phyloP scores from a whole-genome alignment of 208 protist genomes.

The Leishmania mexicana region DNA sequence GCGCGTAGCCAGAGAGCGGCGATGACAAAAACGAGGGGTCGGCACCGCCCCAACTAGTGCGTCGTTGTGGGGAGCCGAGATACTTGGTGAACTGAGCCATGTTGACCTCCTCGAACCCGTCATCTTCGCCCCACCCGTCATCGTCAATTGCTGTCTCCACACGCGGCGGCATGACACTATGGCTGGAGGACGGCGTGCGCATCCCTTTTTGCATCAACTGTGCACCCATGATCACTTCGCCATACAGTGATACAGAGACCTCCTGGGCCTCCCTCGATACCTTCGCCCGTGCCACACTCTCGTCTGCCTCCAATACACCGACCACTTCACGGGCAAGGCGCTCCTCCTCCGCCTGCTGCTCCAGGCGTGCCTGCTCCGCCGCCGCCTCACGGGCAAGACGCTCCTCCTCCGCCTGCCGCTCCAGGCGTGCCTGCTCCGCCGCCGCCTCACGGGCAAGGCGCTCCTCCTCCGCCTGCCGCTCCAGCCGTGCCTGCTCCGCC shows the following conservation, averaged over 20 bases:
- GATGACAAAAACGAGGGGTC: not conserved
- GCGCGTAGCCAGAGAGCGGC: not conserved
- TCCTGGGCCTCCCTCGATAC: constrained; percentile 35
- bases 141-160: not conserved
- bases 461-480: too few relatives aligned
- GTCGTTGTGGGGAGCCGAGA: not conserved
- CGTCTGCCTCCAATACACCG: constrained; percentile 14
- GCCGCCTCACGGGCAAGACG: not conserved
- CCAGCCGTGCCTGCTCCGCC: not conserved
- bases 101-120: constrained; percentile 42
- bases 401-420: not conserved
- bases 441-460: constrained; percentile 10
- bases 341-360: too few relatives aligned
- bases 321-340: too few relatives aligned
- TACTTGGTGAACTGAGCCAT: constrained; percentile 3
- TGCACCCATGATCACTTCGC: constrained; percentile 28
- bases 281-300: constrained; percentile 28
- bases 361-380: not conserved
- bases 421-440: constrained; percentile 2
- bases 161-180: too few relatives aligned
- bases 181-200: not conserved
- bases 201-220: constrained; percentile 12
- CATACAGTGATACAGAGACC: constrained; percentile 18
- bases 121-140: constrained; percentile 39
- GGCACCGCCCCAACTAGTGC: not conserved